Evolutionary conservation across 73 alveolate species (phyloP), one percentile per base, ranked within the genome.

Genomic region (Paramecium caudatum): DNA sequence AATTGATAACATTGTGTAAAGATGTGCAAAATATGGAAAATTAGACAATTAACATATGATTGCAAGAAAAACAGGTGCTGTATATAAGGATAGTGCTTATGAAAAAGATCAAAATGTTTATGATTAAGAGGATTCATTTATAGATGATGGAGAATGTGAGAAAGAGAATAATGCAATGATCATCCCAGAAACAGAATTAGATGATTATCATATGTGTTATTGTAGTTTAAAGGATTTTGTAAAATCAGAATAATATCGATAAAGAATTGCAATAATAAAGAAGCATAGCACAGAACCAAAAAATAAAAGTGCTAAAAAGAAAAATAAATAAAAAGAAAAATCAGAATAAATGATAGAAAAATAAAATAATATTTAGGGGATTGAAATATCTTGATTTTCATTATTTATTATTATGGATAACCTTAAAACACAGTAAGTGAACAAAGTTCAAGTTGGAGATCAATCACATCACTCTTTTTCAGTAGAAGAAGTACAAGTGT

Each of bases 51-150:
- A 23, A 9, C 21, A n/a, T 74, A 21, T 16, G 19, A 41, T 74
- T 74, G 88, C 88, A 15, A 30, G 88, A 43, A 74, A 74, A 45
- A 74, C 88, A 1, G 88, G 88, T 16, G 88, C 88, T 3, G 43
- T 74, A 45, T 23, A 36, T 21, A 74, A 41, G 21, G 88, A 74
- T 74, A 41, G 19, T 41, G 32, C 17, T 74, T 41, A 74, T 74
- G 88, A 74, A 43, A 74, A 74, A 41, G 69, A 47, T 45, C 30
- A 74, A 21, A 74, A 74, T 74, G 45, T 74, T 1, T 74, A 74
- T 74, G 88, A 74, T 45, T 27, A 74, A 4, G 68, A 74, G 34
- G 88, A 74, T 47, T 45, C 88, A 7, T 74, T 74, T 41, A 74
- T 74, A 16, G 88, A 74, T 74, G 88, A 74, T 45, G 88, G 32